Evolutionary conservation across 2,329 filamentous ascomycete genomes (phyloP), one percentile per base, ranked within the genome.

Genomic region (Botrytis squamosa): DNA sequence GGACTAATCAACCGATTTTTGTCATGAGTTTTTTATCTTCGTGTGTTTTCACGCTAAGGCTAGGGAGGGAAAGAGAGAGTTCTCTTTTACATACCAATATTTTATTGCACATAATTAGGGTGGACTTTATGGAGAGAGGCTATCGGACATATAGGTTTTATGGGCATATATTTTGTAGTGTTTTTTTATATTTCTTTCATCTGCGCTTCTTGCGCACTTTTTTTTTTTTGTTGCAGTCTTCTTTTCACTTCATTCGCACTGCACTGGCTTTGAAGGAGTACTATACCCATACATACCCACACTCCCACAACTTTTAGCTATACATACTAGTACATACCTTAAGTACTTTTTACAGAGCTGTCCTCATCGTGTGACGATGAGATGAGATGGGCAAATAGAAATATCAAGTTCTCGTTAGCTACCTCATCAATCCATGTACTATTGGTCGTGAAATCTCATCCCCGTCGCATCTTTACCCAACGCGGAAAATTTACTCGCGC

Each of bases 71-170:
- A 29, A 57, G 49, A 33, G 66, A 57, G 33, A 57, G 66, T 69
- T 69, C 49, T 69, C 49, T n/a, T 0, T 16, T 42, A 44, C 66
- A 42, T 57, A 57, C 49, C 18, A 44, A 42, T 57, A 16, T 57
- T 66, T 69, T 69, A 42, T 59, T 69, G 66, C 66, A 69, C 52
- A 69, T 69, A 69, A 57, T 69, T 42, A 69, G 49, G 66, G 49
- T 29, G 49, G 49, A 40, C n/a, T 57, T 69, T 59, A 25, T 12
- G 66, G 36, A 33, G 25, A 69, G 66, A 69, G 66, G 49, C 22
- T n/a, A 42, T 25, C 40, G n/a, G 66, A 57, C 18, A 69, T 44
- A 57, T 57, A 42, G 66, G 66, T 69, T 69, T 66, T 44, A 69
- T 33, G 66, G 66, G 49, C 66, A 68, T 57, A 57, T 57, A 57